Base-by-base conservation (phyloP, 1,284 basidiomycete genomes). In the Microbotryum violaceum region DNA sequence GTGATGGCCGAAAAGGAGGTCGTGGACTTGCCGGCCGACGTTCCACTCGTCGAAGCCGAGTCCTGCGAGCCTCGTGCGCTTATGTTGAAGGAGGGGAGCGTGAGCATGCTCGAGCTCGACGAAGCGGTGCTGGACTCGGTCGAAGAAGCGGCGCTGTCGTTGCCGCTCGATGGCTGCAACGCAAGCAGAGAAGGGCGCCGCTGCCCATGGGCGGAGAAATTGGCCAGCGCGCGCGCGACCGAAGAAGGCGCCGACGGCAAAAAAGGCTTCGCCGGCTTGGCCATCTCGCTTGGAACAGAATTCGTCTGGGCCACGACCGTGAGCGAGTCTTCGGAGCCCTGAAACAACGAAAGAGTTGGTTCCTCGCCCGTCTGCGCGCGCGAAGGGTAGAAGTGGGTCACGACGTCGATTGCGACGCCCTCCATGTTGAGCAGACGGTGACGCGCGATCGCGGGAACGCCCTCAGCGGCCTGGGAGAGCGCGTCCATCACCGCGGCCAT, bases 1-100 rank as follows among this genome's bases (percentile, higher is more conserved):
- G 69, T 67, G 14, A 69, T 67, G 27, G 70, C 66, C 8, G 71
- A 71, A 62, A 71, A 71, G 23, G 65, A 55, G 2, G 65, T 57
- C 29, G 48, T 14, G 50, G 52, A 51, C 20, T 58, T 53, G 21
- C 54, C 50, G 3, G 56, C 54, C 14, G 56, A 44, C 25, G 52
- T 60, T 1, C 55, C 58, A 4, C 54, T 42, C 20, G 51, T 21
- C 21, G 9, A 18, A 23, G 54, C 21, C 7, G 25, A 42, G 23
- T 10, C 27, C 7, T 25, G 25, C 54, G 54, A 47, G 42, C 16
- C 54, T 42, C 37, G 37, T 16, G 37, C 37, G 37, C 37, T 42
- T 14, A 42, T 42, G 37, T 42, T 42, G 37, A 42, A 42, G 12
- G 37, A 42, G 37, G 37, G 37, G 14, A 42, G 37, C 37, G 37